Conservation (phyloP, 176 grass and related monocot genomes). For the Microstegium vimineum region DNA sequence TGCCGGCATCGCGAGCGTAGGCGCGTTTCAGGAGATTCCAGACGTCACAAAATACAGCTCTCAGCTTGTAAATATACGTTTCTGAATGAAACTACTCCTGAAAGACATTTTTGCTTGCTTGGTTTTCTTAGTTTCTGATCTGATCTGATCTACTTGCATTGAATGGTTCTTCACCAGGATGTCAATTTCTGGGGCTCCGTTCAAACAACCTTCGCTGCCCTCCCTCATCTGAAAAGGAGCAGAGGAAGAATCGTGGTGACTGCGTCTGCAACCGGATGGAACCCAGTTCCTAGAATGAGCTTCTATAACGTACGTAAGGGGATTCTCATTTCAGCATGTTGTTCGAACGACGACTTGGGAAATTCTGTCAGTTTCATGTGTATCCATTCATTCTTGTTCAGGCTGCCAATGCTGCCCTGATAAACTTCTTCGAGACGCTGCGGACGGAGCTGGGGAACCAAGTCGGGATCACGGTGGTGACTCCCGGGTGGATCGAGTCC, state of each 20-base stretch:
- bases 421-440: slow-evolving; percentile 71
- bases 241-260: slow-evolving; percentile 56
- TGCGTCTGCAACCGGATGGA: slow-evolving; percentile 47
- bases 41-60: slow-evolving; percentile 45
- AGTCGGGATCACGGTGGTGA: slow-evolving; percentile 56
- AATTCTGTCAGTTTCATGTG: not conserved
- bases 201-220: slow-evolving; percentile 51
- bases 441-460: slow-evolving; percentile 33
- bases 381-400: not conserved
- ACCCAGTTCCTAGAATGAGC: slow-evolving; percentile 47
- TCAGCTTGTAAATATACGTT: slow-evolving; percentile 39
- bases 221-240: slow-evolving; percentile 55
- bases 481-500: slow-evolving; percentile 58
- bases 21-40: slow-evolving; percentile 57
- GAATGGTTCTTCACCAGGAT: slow-evolving; percentile 44
- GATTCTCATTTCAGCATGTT: not conserved
- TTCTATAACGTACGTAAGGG: slow-evolving; percentile 54
- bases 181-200: slow-evolving; percentile 77
- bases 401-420: slow-evolving; percentile 65
- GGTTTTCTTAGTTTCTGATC: no score
- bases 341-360: not conserved
- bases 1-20: slow-evolving; percentile 38
- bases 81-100: not conserved
- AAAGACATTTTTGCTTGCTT: not conserved
- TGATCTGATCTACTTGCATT: not conserved